Evolutionary conservation across 305 asterid species (phyloP).

Genomic region (Striga hermonthica): DNA sequence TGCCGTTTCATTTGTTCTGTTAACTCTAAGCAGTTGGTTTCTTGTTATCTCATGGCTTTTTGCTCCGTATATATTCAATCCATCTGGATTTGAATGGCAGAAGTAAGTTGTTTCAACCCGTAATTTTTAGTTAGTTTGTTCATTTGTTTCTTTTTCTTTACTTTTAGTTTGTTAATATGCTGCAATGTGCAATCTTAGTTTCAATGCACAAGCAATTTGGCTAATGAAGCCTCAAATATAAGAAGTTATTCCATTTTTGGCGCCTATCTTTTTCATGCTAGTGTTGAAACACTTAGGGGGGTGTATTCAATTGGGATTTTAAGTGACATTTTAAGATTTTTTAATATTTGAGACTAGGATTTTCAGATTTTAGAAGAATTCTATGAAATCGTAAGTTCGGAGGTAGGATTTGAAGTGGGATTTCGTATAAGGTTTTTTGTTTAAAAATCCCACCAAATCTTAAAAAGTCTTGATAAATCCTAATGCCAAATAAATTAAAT

Average conservation of each 20-base stretch:
- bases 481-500: no score
- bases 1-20: conserved; percentile 63
- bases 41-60: conserved; percentile 97
- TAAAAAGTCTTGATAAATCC: no score
- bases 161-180: conserved; percentile 21
- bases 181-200: conserved; percentile 26
- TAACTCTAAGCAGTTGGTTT: conserved; percentile 96
- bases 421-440: no score
- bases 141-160: neutral
- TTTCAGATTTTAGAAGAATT: no score
- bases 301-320: no score
- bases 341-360: no score
- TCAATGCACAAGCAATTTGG: conserved; percentile 8
- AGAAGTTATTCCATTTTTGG: conserved; percentile 16
- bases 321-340: no score
- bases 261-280: conserved; percentile 24
- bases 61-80: conserved; percentile 96
- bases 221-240: conserved; percentile 10
- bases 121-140: conserved; percentile 3
- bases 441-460: no score
- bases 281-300: conserved; percentile 6
- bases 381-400: no score
- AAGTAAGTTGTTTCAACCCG: conserved; percentile 56
- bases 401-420: no score
- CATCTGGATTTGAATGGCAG: conserved; percentile 99